Evolutionary conservation across 345 rosid species (phyloP), one percentile per base, ranked within the genome.

Genomic region (Isatis tinctoria): DNA sequence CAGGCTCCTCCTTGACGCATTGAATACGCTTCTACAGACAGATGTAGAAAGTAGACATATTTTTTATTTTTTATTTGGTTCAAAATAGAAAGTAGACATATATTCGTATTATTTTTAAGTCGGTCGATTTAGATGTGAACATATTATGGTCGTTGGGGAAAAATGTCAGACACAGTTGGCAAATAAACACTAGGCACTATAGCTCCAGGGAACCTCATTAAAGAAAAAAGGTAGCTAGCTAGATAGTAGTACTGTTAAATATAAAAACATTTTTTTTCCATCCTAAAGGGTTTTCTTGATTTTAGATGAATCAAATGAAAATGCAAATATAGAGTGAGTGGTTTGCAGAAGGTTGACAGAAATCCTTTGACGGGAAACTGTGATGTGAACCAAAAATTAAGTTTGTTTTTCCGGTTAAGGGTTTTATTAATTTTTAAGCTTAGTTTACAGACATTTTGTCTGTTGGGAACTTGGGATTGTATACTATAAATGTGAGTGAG

Each of bases 1-100:
- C 54, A 88, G 79, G 77, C 79, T 90, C 74, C 96, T 88, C 87
- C 96, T 74, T 3, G 96, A 84, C 9, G 80, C 90, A 84, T 90
- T 90, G 61, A 64, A 64, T 69, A 88, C 84, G 41, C 87, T 83
- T 81, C 91, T 88, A 52, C 17, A 70, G 52, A 65, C 4, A 72
- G 4, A 74, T 40, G 56, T 16, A 17, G 1, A 69, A n/a, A n/a
- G n/a, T n/a, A n/a, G n/a, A n/a, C n/a, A n/a, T n/a, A n/a, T n/a
- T n/a, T n/a, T n/a, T n/a, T n/a, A n/a, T n/a, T n/a, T n/a, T n/a
- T n/a, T n/a, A n/a, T n/a, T n/a, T n/a, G n/a, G n/a, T n/a, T n/a
- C n/a, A n/a, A n/a, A n/a, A n/a, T n/a, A n/a, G n/a, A n/a, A n/a
- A n/a, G n/a, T n/a, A 20, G 7, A 6, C 6, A 32, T 2, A 18